Percentiles rank a stretch among this genome's conserved stretches.
Conservation (phyloP, 2,329 filamentous ascomycete genomes). For the Trichoderma breve region DNA sequence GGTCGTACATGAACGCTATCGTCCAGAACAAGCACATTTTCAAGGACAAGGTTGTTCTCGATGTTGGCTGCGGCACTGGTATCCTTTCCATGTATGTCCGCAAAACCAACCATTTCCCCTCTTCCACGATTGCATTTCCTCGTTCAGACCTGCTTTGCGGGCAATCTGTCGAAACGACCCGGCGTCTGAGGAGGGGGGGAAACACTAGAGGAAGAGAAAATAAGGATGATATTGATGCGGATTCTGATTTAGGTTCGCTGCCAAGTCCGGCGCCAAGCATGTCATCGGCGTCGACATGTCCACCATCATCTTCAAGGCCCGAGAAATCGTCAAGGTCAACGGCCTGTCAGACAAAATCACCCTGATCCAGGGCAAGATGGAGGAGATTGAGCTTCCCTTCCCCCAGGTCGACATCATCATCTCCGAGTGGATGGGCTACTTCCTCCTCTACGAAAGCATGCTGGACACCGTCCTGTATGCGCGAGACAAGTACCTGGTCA, state of each 20-base stretch:
- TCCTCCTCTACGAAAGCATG: constrained; percentile 98
- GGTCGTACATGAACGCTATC: constrained; percentile 95
- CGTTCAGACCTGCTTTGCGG: not conserved
- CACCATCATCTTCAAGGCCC: constrained; percentile 97
- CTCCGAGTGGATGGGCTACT: constrained; percentile 99
- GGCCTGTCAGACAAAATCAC: constrained; percentile 96
- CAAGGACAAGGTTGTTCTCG: constrained; percentile 80
- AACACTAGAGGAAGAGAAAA: not conserved
- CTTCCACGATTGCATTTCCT: constrained; percentile 12
- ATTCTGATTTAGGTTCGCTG: constrained; percentile 73
- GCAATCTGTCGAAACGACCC: not conserved
- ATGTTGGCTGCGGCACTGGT: constrained; percentile 94
- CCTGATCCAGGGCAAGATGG: constrained; percentile 98
- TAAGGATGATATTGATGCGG: constrained; percentile 14
- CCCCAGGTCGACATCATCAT: constrained; percentile 99
- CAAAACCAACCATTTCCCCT: not conserved
- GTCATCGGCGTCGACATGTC: constrained; percentile 99
- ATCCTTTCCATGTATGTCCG: constrained; percentile 91
- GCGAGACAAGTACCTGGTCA: constrained; percentile 83
- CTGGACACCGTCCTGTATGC: constrained; percentile 97
- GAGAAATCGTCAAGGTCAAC: constrained; percentile 89
- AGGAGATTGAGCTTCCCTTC: constrained; percentile 90
- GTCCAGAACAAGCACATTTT: constrained; percentile 95
- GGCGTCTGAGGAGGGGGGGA: not conserved
- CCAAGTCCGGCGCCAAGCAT: constrained; percentile 93